Evolutionary conservation across 805 yeast genomes (phyloP).

Genomic region (Pichia thaimueangensis): DNA sequence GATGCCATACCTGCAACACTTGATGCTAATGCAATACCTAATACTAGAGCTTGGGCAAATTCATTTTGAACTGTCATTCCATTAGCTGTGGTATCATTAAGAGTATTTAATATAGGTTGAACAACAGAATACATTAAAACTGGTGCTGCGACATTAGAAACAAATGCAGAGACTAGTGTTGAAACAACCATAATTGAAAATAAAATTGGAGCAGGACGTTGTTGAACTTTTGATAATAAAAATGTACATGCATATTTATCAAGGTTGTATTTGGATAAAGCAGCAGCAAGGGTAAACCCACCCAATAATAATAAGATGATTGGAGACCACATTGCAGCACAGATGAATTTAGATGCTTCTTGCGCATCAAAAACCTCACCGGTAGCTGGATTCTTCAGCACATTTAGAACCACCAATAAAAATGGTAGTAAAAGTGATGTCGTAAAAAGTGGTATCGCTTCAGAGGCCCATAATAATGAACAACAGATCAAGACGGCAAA

Average conservation of each 20-base stretch:
- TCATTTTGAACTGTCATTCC: conserved; percentile 24
- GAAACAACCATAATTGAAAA: conserved; percentile 83
- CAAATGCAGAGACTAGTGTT: conserved; percentile 87
- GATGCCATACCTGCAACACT: conserved; percentile 96
- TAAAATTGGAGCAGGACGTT: conserved; percentile 71
- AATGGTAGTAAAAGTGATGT: conserved; percentile 83
- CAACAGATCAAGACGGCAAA: conserved; percentile 77
- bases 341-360: conserved; percentile 71
- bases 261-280: conserved; percentile 81
- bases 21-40: conserved; percentile 90
- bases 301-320: conserved; percentile 86
- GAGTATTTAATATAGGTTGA: conserved; percentile 80
- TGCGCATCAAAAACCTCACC: conserved; percentile 51
- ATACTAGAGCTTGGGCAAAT: conserved; percentile 74
- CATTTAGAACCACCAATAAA: conserved; percentile 65
- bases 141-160: conserved; percentile 95
- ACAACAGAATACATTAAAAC: conserved; percentile 86
- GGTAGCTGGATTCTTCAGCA: conserved; percentile 50
- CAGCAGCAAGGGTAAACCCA: conserved; percentile 94
- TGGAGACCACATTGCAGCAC: conserved; percentile 91
- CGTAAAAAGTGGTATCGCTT: conserved; percentile 84
- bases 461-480: conserved; percentile 93
- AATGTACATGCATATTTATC: conserved; percentile 82
- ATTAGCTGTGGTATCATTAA: conserved; percentile 58
- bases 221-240: conserved; percentile 77